A percentile compares a stretch with the other conserved stretches of the same genome.
Evolutionary conservation across 129 eudicot genomes (phyloP).

Genomic region (Saposhnikovia divaricata): DNA sequence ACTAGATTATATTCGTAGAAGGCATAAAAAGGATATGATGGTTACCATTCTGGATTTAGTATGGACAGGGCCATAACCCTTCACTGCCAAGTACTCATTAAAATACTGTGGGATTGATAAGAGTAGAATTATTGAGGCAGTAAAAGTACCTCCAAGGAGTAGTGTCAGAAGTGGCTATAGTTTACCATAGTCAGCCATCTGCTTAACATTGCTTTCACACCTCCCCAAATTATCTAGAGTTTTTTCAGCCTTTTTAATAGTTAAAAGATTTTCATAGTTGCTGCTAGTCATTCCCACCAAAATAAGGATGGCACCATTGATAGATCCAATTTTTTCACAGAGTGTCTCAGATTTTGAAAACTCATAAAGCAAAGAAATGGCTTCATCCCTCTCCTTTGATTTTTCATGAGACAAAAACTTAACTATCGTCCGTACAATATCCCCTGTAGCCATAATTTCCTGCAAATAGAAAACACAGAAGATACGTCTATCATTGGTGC

Average conservation of each 20-base stretch:
- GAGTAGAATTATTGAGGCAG: background rate
- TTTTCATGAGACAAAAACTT: constrained; percentile 72
- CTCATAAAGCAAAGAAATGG: constrained; percentile 75
- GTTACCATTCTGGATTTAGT: too few species aligned
- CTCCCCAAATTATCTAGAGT: constrained; percentile 69
- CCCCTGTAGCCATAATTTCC: constrained; percentile 95
- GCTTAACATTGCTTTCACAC: constrained; percentile 78
- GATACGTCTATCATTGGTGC: background rate
- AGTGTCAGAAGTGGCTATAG: constrained; percentile 71
- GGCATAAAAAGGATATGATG: too few species aligned
- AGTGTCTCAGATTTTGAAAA: constrained; percentile 65
- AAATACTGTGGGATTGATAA: too few species aligned
- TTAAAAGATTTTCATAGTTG: constrained; percentile 54
- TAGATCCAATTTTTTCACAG: constrained; percentile 79
- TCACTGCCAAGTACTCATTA: too few species aligned
- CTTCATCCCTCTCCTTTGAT: constrained; percentile 87
- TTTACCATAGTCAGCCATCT: constrained; percentile 91
- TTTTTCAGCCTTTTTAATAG: constrained; percentile 76
- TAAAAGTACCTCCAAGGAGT: constrained; percentile 66
- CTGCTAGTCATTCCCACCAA: constrained; percentile 93
- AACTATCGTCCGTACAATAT: constrained; percentile 78
- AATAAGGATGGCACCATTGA: constrained; percentile 80
- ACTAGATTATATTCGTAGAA: too few species aligned
- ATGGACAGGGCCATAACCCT: too few species aligned
- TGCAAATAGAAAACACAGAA: constrained; percentile 23